Conservation (phyloP, 345 rosid species). For the Aquilaria yunnanensis region DNA sequence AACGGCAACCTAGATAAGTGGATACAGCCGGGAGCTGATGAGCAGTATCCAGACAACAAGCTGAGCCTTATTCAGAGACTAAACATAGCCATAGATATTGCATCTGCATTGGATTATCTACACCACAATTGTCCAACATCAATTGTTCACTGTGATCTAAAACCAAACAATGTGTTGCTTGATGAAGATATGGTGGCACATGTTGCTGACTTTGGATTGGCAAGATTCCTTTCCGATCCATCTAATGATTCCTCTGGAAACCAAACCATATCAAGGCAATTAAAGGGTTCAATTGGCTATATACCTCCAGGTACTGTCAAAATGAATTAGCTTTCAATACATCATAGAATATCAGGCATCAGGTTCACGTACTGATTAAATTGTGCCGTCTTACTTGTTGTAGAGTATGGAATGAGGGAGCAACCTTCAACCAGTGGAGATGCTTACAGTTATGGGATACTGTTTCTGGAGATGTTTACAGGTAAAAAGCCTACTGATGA, state of each 20-base stretch:
- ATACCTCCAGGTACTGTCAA: conserved; percentile 8
- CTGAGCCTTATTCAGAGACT: conserved; percentile 7
- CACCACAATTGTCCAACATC: neutral
- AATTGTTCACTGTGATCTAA: conserved; percentile 8
- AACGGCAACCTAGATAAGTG: conserved; percentile 9
- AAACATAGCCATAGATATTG: conserved; percentile 11
- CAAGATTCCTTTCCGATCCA: conserved; percentile 1
- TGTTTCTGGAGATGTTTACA: conserved; percentile 8
- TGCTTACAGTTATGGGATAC: conserved; percentile 6
- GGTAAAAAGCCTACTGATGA: conserved; percentile 1
- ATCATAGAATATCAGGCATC: neutral
- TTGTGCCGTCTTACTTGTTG: neutral
- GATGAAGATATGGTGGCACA: conserved; percentile 7
- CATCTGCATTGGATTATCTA: conserved; percentile 6
- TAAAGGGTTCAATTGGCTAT: conserved; percentile 8
- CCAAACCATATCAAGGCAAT: neutral
- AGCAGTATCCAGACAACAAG: neutral
- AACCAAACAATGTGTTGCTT: conserved; percentile 9
- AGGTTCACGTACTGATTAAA: no score
- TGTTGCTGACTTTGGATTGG: conserved; percentile 5
- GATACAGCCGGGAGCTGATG: conserved; percentile 1
- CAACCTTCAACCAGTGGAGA: neutral
- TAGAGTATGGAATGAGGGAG: conserved; percentile 10
- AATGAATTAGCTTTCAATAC: neutral
- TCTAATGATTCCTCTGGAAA: neutral